Conservation (phyloP, 2,329 filamentous ascomycete genomes). For the Exophiala viscosa region DNA sequence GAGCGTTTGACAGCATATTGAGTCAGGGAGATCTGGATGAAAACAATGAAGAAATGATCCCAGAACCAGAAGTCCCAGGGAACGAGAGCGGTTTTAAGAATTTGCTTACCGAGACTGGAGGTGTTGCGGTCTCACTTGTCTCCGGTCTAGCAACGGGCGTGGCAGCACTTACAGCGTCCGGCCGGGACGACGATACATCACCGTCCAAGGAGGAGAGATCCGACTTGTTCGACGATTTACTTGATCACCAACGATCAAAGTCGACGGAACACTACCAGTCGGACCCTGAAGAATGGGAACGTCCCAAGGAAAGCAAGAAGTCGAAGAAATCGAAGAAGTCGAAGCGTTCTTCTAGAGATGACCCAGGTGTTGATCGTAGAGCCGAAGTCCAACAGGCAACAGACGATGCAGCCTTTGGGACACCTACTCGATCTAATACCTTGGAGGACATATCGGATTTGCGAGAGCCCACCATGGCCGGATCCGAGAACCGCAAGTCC, state of each 20-base stretch:
- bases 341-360: slow-evolving; percentile 14
- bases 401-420: slow-evolving; percentile 6
- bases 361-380: slow-evolving; percentile 11
- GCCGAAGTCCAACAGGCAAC: not conserved
- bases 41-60: not conserved
- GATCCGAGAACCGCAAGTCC: slow-evolving; percentile 29
- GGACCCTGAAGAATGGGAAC: slow-evolving; percentile 24
- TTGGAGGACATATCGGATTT: slow-evolving; percentile 17
- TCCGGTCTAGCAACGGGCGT: slow-evolving; percentile 6
- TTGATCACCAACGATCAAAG: slow-evolving; percentile 1
- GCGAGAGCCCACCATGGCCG: not conserved
- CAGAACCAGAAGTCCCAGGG: not conserved
- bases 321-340: slow-evolving; percentile 3
- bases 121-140: not conserved
- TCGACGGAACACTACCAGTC: slow-evolving; percentile 15
- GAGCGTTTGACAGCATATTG: not conserved
- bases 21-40: not conserved
- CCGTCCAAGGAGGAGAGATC: slow-evolving; percentile 4
- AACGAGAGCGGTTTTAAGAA: slow-evolving; percentile 17
- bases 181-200: not conserved
- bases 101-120: slow-evolving; percentile 7
- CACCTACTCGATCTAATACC: slow-evolving; percentile 18
- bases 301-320: slow-evolving; percentile 7
- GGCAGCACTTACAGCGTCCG: not conserved
- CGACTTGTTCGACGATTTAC: slow-evolving; percentile 9